Percentiles rank a stretch among this genome's conserved stretches.
phyloP scores from a whole-genome alignment of 2,329 filamentous ascomycete species.

The Diatrype stigma region DNA sequence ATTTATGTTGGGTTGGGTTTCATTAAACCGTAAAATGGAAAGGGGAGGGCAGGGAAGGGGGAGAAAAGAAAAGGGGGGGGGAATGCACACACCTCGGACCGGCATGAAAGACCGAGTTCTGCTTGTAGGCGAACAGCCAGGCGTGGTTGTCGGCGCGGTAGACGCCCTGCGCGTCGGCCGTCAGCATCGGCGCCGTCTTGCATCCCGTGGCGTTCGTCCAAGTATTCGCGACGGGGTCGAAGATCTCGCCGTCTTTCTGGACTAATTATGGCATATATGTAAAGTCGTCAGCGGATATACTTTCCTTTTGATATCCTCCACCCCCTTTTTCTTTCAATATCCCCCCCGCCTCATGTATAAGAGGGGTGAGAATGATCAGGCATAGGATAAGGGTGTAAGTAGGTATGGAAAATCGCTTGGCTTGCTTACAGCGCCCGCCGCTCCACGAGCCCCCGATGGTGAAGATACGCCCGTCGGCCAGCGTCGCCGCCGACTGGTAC shows the following conservation, averaged over 20 bases:
- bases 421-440: slow-evolving; percentile 40
- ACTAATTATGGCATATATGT: too few species aligned
- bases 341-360: too few species aligned
- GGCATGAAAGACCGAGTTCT: slow-evolving; percentile 45
- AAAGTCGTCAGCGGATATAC: too few species aligned
- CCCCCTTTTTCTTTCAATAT: too few species aligned
- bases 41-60: too few species aligned
- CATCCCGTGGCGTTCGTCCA: slow-evolving; percentile 44
- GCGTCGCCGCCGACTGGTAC: slow-evolving; percentile 48
- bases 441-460: slow-evolving; percentile 55
- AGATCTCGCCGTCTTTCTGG: slow-evolving; percentile 55
- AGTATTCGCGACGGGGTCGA: slow-evolving; percentile 38
- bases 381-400: too few species aligned
- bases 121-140: slow-evolving; percentile 49
- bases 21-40: too few species aligned
- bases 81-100: slow-evolving; percentile 35
- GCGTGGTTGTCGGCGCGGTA: slow-evolving; percentile 50
- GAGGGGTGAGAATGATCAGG: too few species aligned
- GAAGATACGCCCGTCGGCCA: slow-evolving; percentile 52
- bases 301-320: too few species aligned
- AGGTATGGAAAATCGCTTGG: too few species aligned
- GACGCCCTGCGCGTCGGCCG: slow-evolving; percentile 37
- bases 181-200: slow-evolving; percentile 46
- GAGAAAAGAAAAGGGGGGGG: too few species aligned
- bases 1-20: too few species aligned